phyloP scores from a whole-genome alignment of 108 stramenopile species.

The Skeletonema costatum region DNA sequence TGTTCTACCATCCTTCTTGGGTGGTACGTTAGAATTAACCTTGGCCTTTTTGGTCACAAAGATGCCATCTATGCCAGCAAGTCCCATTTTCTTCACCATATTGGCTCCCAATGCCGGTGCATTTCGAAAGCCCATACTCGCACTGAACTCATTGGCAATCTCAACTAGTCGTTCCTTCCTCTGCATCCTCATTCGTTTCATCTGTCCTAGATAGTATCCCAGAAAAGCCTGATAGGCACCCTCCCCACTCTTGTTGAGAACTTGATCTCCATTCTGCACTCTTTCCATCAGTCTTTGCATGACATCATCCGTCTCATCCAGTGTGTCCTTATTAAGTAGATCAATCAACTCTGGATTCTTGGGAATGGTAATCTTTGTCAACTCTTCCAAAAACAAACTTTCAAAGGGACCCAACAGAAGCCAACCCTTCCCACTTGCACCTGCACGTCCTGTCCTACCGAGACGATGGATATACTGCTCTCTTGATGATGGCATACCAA shows the following conservation, averaged over 20 bases:
- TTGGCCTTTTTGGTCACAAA: slow-evolving; percentile 5
- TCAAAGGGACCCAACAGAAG: slow-evolving; percentile 71
- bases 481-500: slow-evolving; percentile 72
- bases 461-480: slow-evolving; percentile 97
- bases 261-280: slow-evolving; percentile 25
- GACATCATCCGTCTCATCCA: slow-evolving; percentile 18
- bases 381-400: slow-evolving; percentile 15
- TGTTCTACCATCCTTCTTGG: background rate
- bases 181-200: slow-evolving; percentile 38
- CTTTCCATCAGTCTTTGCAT: slow-evolving; percentile 8
- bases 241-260: slow-evolving; percentile 17
- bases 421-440: slow-evolving; percentile 68
- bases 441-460: slow-evolving; percentile 94
- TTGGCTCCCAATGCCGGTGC: slow-evolving; percentile 55
- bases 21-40: background rate
- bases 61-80: slow-evolving; percentile 50
- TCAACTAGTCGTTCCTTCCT: slow-evolving; percentile 49
- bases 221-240: slow-evolving; percentile 61
- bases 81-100: slow-evolving; percentile 78
- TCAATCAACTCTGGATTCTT: slow-evolving; percentile 22
- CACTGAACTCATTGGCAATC: slow-evolving; percentile 50
- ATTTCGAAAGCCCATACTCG: slow-evolving; percentile 32
- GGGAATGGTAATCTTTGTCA: slow-evolving; percentile 33
- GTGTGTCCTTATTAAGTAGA: background rate
- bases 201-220: slow-evolving; percentile 71